Evolutionary conservation across 768 basidiomycete species (phyloP), one percentile per base, ranked within the genome.

Genomic region (Tricholoma sp.): DNA sequence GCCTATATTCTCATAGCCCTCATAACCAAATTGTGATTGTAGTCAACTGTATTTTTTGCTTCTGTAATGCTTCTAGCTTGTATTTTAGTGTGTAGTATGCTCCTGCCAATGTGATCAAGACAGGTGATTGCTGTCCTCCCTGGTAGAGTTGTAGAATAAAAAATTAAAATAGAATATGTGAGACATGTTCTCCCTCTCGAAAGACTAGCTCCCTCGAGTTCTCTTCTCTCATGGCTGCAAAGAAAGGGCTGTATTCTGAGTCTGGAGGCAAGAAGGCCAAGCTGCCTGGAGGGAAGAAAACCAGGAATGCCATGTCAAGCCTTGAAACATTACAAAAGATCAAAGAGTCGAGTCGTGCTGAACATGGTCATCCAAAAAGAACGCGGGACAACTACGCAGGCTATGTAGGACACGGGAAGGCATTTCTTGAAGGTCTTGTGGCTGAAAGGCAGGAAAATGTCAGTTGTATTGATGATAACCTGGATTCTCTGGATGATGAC

Each of bases 401-500:
- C 20, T 28, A 45, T 28, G 2, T 45, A 13, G 11, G 24, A 4
- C 4, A 9, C 12, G 20, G 44, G 20, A 45, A 45, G 13, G 13
- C 20, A 28, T 45, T 45, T 12, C 44, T 45, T 2, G 4, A 24
- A 11, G 24, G 12, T 28, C 20, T 45, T 4, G 10, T 45, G 44
- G 24, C 44, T 6, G 44, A 45, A 45, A 10, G 44, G 4, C 44
- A 3, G 10, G 20, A 8, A 45, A 45, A 45, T 28, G 44, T 20
- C 1, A 11, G 12, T 45, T 1, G 9, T 10, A 10, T 31, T 18
- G 51, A 37, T 8, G n/a, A 28, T 18, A 34, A n/a, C 18, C 41
- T 8, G 3, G n/a, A 29, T 18, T 20, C 41, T 42, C 41, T 8
- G 3, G 41, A 50, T 15, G 61, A 60, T 13, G 62, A 56, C 11